These are phyloP conservation scores for Kwoniella pini DNA, from an alignment of 768 basidiomycete species.

Conservation along the genomic window DNA sequence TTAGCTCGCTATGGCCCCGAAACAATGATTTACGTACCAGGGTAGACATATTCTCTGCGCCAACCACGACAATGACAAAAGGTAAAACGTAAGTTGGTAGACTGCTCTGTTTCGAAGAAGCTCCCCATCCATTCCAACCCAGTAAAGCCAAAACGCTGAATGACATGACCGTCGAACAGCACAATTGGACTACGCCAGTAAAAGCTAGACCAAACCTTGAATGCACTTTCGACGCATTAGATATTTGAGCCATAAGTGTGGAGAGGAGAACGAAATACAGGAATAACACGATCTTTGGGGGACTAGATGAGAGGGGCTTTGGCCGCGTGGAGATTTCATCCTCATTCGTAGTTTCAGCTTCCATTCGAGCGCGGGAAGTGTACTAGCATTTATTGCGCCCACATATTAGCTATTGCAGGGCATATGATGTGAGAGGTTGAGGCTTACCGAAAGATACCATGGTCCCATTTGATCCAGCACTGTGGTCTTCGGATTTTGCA, in stretches of 20 bases:
- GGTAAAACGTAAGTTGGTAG: slow-evolving; percentile 67
- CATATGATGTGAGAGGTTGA: background rate
- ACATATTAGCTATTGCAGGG: too few relatives aligned
- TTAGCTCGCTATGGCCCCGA: background rate
- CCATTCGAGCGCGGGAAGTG: background rate
- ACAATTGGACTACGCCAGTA: slow-evolving; percentile 87
- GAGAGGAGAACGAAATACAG: slow-evolving; percentile 44
- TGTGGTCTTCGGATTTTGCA: slow-evolving; percentile 7
- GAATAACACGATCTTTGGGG: slow-evolving; percentile 15
- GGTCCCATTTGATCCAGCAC: slow-evolving; percentile 21
- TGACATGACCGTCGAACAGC: slow-evolving; percentile 89
- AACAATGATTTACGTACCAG: slow-evolving; percentile 67
- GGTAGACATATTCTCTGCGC: slow-evolving; percentile 96
- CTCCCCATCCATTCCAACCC: slow-evolving; percentile 59
- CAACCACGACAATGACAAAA: slow-evolving; percentile 90
- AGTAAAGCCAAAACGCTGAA: slow-evolving; percentile 87
- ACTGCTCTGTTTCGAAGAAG: slow-evolving; percentile 19
- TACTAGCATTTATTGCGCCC: background rate
- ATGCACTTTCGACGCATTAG: slow-evolving; percentile 66
- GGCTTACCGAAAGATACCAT: slow-evolving; percentile 42
- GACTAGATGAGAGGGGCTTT: slow-evolving; percentile 2
- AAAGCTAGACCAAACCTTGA: slow-evolving; percentile 87
- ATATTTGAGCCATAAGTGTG: slow-evolving; percentile 43
- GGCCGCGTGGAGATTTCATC: background rate
- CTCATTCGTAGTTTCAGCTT: too few relatives aligned